Conservation (phyloP, 1,139 yeast genomes). For the Lodderomyces margitis region DNA sequence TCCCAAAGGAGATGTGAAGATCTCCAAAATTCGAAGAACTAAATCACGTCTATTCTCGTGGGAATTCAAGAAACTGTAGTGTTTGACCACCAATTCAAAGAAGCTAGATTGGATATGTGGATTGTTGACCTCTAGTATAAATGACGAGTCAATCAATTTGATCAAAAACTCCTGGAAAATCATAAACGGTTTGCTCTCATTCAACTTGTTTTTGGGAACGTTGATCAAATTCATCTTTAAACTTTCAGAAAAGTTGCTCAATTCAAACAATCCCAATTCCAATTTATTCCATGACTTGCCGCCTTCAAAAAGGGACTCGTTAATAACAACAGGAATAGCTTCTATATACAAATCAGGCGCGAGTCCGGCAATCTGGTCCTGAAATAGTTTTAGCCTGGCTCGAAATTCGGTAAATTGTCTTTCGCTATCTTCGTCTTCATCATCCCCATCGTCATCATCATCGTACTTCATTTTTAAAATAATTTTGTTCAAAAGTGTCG, state of each 20-base stretch:
- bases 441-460: constrained; percentile 56
- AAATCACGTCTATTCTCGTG: constrained; percentile 48
- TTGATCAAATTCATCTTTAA: constrained; percentile 71
- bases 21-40: constrained; percentile 63
- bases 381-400: constrained; percentile 68
- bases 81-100: constrained; percentile 83
- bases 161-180: constrained; percentile 62
- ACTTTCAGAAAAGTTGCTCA: constrained; percentile 76
- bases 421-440: constrained; percentile 56
- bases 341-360: constrained; percentile 72
- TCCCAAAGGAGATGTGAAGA: constrained; percentile 79
- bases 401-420: constrained; percentile 81
- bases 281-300: constrained; percentile 67
- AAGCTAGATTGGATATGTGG: constrained; percentile 77
- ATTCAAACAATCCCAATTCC: constrained; percentile 83
- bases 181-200: constrained; percentile 58
- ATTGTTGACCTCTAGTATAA: constrained; percentile 55
- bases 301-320: constrained; percentile 48
- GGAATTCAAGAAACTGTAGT: constrained; percentile 61
- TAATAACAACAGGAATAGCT: constrained; percentile 64
- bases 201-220: constrained; percentile 61
- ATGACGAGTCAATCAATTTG: constrained; percentile 60
- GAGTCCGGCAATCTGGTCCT: constrained; percentile 79
- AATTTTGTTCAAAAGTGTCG: constrained; percentile 64
- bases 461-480: constrained; percentile 80